Evolutionary conservation across 352 stramenopile species (phyloP).

Genomic region (Pythium periplocum): DNA sequence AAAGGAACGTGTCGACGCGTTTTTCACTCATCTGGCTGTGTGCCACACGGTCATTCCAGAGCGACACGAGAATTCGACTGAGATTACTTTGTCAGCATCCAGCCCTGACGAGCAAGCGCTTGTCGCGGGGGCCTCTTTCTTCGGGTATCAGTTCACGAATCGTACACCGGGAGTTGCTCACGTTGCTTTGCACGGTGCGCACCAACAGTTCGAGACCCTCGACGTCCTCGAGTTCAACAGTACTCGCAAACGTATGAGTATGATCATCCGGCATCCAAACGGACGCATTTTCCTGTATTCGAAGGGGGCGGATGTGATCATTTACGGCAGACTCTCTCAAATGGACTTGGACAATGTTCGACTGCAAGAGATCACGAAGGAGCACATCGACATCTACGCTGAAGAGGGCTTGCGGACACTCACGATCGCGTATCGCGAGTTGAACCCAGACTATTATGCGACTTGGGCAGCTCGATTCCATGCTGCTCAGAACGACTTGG

Average conservation of each 20-base stretch:
- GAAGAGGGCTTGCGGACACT: conserved; percentile 86
- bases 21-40: conserved; percentile 81
- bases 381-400: conserved; percentile 77
- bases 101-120: conserved; percentile 88
- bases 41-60: conserved; percentile 98
- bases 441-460: conserved; percentile 40
- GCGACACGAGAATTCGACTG: conserved; percentile 64
- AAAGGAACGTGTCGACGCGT: conserved; percentile 61
- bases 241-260: conserved; percentile 91
- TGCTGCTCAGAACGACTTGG: conserved; percentile 59
- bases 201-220: conserved; percentile 70
- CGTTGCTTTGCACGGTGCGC: conserved; percentile 36
- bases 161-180: conserved; percentile 46
- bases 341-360: conserved; percentile 10
- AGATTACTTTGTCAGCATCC: conserved; percentile 63
- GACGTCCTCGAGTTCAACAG: conserved; percentile 91
- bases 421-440: conserved; percentile 71
- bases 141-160: conserved; percentile 76
- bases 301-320: conserved; percentile 70
- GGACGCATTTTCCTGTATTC: conserved; percentile 60
- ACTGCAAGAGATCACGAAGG: conserved; percentile 21
- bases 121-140: conserved; percentile 62
- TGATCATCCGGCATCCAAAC: conserved; percentile 73
- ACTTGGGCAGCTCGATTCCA: conserved; percentile 62
- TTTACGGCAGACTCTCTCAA: conserved; percentile 46